These are phyloP conservation scores for Phallus indusiatus DNA, from an alignment of 768 basidiomycete genomes.

Conservation along the genomic window DNA sequence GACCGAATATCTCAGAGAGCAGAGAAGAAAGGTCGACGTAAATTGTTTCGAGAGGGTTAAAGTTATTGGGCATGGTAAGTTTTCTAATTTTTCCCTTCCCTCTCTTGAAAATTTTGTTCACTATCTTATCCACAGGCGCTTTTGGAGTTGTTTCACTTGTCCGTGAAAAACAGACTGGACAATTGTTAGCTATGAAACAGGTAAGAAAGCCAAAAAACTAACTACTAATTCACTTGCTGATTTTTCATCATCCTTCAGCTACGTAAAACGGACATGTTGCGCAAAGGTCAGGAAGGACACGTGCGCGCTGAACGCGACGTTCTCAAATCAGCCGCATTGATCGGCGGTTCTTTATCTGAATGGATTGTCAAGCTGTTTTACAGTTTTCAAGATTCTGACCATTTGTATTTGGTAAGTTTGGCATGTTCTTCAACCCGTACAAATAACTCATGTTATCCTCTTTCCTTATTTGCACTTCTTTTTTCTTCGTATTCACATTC, in stretches of 20 bases:
- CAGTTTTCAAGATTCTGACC: slow-evolving; percentile 91
- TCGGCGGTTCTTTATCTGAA: slow-evolving; percentile 65
- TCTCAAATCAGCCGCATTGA: slow-evolving; percentile 80
- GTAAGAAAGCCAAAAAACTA: slow-evolving; percentile 28
- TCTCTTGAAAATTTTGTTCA: background rate
- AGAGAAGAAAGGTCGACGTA: slow-evolving; percentile 71
- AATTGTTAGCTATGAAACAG: slow-evolving; percentile 96
- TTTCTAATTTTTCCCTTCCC: slow-evolving; percentile 10
- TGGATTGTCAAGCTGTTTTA: slow-evolving; percentile 94
- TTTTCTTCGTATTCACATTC: background rate
- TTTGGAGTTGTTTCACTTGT: slow-evolving; percentile 96
- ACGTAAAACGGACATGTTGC: slow-evolving; percentile 86
- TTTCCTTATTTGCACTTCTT: background rate
- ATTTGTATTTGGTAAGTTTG: slow-evolving; percentile 79
- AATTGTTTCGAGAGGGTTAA: slow-evolving; percentile 83
- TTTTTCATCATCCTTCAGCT: slow-evolving; percentile 34
- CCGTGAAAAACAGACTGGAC: slow-evolving; percentile 66
- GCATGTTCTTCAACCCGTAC: background rate
- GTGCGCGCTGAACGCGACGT: slow-evolving; percentile 93
- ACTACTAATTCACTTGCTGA: background rate
- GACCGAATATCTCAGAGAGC: slow-evolving; percentile 80
- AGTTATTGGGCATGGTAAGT: slow-evolving; percentile 85
- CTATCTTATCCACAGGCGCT: slow-evolving; percentile 48
- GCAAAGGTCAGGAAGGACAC: slow-evolving; percentile 95
- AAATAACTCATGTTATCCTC: background rate